phyloP scores from a whole-genome alignment of 2,329 filamentous ascomycete species.

The Colletotrichum nymphaeae region DNA sequence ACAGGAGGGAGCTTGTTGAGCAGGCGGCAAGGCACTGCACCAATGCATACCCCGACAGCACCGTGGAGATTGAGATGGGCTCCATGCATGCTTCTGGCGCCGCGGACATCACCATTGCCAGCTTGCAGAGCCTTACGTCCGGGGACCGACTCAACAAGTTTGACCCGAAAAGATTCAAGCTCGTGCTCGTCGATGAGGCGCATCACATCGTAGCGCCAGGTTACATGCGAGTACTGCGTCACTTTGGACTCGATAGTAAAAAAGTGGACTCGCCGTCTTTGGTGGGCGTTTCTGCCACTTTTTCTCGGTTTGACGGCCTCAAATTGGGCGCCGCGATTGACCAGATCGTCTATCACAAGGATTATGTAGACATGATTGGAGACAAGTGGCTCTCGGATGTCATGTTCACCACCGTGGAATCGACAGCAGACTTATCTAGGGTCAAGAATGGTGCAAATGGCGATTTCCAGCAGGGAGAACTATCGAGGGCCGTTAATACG shows the following conservation, averaged over 20 bases:
- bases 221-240: slow-evolving; percentile 79
- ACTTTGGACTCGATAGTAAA: slow-evolving; percentile 75
- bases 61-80: slow-evolving; percentile 93
- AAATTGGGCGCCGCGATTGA: slow-evolving; percentile 88
- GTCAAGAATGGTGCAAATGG: slow-evolving; percentile 74
- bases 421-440: slow-evolving; percentile 80
- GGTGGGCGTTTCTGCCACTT: slow-evolving; percentile 89
- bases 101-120: slow-evolving; percentile 95
- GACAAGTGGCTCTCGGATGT: slow-evolving; percentile 93
- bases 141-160: slow-evolving; percentile 84
- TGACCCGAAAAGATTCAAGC: slow-evolving; percentile 82
- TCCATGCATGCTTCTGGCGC: slow-evolving; percentile 77
- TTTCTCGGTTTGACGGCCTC: slow-evolving; percentile 84
- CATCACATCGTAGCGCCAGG: slow-evolving; percentile 92
- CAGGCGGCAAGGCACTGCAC: slow-evolving; percentile 90
- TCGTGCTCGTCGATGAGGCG: slow-evolving; percentile 94
- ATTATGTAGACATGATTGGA: slow-evolving; percentile 76
- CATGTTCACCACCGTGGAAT: slow-evolving; percentile 92
- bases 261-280: slow-evolving; percentile 67
- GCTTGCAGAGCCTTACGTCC: slow-evolving; percentile 85
- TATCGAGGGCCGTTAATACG: slow-evolving; percentile 88
- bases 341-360: slow-evolving; percentile 94
- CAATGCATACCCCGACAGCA: slow-evolving; percentile 81
- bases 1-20: slow-evolving; percentile 92
- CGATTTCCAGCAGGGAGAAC: slow-evolving; percentile 83